Conservation (phyloP, 805 yeast species). For the Wickerhamiella galacta region DNA sequence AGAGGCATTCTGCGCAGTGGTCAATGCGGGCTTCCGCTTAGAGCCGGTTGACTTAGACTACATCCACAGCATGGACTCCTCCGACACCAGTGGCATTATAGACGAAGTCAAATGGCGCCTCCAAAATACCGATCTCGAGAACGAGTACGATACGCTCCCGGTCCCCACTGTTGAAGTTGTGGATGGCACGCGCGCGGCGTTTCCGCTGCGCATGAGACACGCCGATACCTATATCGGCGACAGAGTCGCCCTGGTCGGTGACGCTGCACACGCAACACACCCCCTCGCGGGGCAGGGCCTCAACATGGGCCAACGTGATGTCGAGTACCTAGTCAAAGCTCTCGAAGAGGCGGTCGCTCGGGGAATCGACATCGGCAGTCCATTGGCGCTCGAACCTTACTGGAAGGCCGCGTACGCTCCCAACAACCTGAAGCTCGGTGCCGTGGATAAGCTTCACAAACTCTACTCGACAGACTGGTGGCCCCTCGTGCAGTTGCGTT, state of each 20-base stretch:
- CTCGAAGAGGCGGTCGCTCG: conserved; percentile 53
- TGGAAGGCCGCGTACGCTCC: conserved; percentile 66
- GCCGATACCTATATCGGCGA: conserved; percentile 78
- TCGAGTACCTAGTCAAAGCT: conserved; percentile 48
- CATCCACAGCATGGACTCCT: conserved; percentile 31
- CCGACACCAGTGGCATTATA: conserved; percentile 29
- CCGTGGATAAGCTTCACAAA: conserved; percentile 84
- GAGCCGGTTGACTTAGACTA: conserved; percentile 61
- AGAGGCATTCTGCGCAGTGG: conserved; percentile 45
- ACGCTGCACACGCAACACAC: conserved; percentile 95
- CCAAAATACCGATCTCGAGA: conserved; percentile 26
- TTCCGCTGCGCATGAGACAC: conserved; percentile 77
- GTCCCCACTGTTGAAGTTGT: conserved; percentile 43
- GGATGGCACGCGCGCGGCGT: conserved; percentile 58
- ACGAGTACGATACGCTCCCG: conserved; percentile 47
- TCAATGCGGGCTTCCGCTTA: conserved; percentile 77
- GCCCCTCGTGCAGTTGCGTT: conserved; percentile 61
- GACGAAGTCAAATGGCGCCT: conserved; percentile 66
- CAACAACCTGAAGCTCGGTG: conserved; percentile 69
- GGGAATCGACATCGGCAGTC: conserved; percentile 78
- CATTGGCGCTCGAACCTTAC: conserved; percentile 70
- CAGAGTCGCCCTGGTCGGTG: conserved; percentile 86
- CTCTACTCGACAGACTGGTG: conserved; percentile 55
- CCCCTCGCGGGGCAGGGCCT: conserved; percentile 97
- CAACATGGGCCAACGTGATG: conserved; percentile 95